Evolutionary conservation across 2,329 filamentous ascomycete species (phyloP), one percentile per base, ranked within the genome.

Genomic region (Stachybotrys chlorohalonatus): DNA sequence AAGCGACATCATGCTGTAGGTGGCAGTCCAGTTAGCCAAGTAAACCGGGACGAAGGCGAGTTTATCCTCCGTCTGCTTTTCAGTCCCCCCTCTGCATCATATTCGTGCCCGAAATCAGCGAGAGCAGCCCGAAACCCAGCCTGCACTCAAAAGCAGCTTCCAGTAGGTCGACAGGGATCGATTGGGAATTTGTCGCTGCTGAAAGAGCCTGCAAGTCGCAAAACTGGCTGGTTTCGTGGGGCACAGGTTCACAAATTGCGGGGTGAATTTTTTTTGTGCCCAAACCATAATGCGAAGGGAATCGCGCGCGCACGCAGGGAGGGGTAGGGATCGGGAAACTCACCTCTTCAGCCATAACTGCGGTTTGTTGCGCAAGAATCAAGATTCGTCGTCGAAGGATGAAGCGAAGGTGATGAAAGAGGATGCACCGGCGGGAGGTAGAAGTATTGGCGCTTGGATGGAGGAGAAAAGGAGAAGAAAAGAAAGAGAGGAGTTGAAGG

Each of bases 1-100:
- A 97, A 75, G 75, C 77, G 66, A 78, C 76, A 70, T 88, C 82
- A 75, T 87, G 84, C 82, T 89, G 65, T 16, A 42, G 36, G 13
- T 13, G 36, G 36, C 36, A 13, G 9, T 42, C 36, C 36, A 42
- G 36, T 42, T 5, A 42, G 36, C 36, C 36, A 42, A 9, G 36
- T 5, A 9, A 9, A 9, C 6, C 24, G 24, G 24, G 4, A 24
- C 6, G 36, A 42, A 9, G 9, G 13, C 36, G 36, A 42, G 8
- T 2, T 42, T 42, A 9, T 9, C 13, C 36, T 42, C 36, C 36
- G 36, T 42, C 13, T 5, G 36, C 36, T 42, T 42, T 42, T 42
- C 36, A 9, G 36, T 5, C 36, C 36, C 13, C 9, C 13, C 13
- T 42, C 13, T 5, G 36, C 36, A 42, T 42, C 36, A 9, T 42